Base-by-base conservation (phyloP, 78 protist genomes). In the Planoprotostelium fungivorum region DNA sequence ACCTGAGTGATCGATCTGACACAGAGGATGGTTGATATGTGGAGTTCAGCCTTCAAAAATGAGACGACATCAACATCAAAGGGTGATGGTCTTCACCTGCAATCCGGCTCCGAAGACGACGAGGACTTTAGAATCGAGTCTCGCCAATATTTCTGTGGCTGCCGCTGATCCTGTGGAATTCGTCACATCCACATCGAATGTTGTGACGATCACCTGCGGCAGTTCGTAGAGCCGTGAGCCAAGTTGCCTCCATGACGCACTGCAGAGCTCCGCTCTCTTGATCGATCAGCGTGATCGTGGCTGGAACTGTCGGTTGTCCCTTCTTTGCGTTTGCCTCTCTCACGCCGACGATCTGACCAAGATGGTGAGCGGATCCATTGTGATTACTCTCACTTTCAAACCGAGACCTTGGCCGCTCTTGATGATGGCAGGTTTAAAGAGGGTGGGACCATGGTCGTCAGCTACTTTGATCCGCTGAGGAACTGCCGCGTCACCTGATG, bases 21-120 rank as follows among this genome's bases (percentile, higher is more conserved):
- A 0, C n/a, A 1, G 29, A 89, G 28, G 0, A 92, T 83, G 83
- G 90, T 73, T 37, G 51, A 39, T 1, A 92, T 89, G 29, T 92
- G 94, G 23, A 63, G 85, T 36, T 63, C 29, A 0, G 94, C 94
- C 85, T 92, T 5, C 73, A 51, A n/a, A n/a, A n/a, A n/a, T n/a
- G n/a, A n/a, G n/a, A n/a, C n/a, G n/a, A n/a, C n/a, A n/a, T n/a
- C n/a, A n/a, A n/a, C n/a, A n/a, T n/a, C n/a, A n/a, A n/a, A n/a
- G n/a, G n/a, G 16, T 25, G 16, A 5, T 51, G 73, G 16, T 51
- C 73, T 25, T 51, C 73, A 51, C 73, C 73, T 51, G 94, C 16
- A 92, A 35, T 34, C 94, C 91, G 10, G 88, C n/a, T 0, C 94
- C 94, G 63, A 86, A 92, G 1, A 92, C 90, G 37, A 38, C 37